Conservation (phyloP, 1,139 yeast genomes). For the Yarrowia galli region DNA sequence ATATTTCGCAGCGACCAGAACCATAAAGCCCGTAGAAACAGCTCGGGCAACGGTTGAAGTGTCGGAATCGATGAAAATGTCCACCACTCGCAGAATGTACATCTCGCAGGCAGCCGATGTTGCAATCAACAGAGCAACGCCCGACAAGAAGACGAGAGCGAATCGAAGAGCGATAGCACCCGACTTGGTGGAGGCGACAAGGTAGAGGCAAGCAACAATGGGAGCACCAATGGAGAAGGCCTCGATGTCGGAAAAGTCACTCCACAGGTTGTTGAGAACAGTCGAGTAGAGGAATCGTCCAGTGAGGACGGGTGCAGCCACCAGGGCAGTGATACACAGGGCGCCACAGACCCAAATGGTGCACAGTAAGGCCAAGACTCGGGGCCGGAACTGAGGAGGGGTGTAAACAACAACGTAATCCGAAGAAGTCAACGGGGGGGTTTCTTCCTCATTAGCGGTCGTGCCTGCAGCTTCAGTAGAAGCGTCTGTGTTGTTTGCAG, state of each 20-base stretch:
- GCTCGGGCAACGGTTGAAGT: conserved; percentile 5
- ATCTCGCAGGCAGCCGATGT: conserved; percentile 18
- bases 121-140: background rate
- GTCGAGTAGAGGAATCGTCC: conserved; percentile 44
- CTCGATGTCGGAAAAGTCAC: conserved; percentile 26
- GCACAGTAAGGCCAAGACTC: conserved; percentile 64
- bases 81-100: conserved; percentile 14
- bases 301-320: conserved; percentile 49
- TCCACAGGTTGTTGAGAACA: conserved; percentile 6
- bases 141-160: background rate
- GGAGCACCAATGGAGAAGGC: conserved; percentile 33
- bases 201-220: conserved; percentile 13
- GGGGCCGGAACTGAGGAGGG: conserved; percentile 75
- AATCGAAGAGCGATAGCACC: background rate
- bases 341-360: conserved; percentile 77
- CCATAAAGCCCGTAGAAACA: conserved; percentile 12
- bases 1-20: conserved; percentile 4
- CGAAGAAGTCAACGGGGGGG: conserved; percentile 33
- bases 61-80: conserved; percentile 1
- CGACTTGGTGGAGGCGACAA: background rate
- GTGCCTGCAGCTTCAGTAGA: background rate
- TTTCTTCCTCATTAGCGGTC: background rate
- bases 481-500: background rate
- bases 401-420: conserved; percentile 80
- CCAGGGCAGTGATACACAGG: conserved; percentile 51